phyloP scores from a whole-genome alignment of 495 filamentous ascomycete species.

The Penicillium samsonianum region DNA sequence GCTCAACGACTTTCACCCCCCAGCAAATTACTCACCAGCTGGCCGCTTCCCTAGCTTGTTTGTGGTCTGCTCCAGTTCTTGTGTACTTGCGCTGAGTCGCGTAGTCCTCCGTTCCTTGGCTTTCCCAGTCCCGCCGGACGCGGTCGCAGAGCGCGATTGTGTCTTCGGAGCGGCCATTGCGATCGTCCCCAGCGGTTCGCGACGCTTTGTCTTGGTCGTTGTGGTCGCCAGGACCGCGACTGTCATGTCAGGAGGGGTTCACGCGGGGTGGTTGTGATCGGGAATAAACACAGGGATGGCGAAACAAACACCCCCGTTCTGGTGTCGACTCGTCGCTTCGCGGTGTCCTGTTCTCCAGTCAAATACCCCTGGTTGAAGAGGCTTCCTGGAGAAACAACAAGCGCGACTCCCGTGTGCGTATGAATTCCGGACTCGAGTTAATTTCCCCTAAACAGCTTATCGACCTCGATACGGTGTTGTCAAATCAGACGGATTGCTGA shows the following conservation, averaged over 20 bases:
- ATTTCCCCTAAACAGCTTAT: neutral
- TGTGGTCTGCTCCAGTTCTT: constrained; percentile 33
- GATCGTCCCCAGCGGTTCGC: constrained; percentile 45
- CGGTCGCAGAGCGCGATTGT: constrained; percentile 44
- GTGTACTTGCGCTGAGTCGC: constrained; percentile 45
- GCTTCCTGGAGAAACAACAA: constrained; percentile 8
- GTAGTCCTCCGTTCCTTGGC: constrained; percentile 39
- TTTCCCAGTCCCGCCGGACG: constrained; percentile 30
- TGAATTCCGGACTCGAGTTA: neutral
- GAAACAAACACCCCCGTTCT: neutral
- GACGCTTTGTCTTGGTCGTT: constrained; percentile 46
- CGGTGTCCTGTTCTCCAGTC: neutral
- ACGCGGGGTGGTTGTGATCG: constrained; percentile 15
- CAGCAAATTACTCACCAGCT: constrained; percentile 41
- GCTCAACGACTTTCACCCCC: neutral
- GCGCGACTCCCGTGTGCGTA: neutral
- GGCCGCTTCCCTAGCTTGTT: constrained; percentile 44
- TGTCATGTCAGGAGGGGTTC: constrained; percentile 47
- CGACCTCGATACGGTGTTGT: neutral
- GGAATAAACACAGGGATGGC: constrained; percentile 3
- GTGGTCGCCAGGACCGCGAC: constrained; percentile 44
- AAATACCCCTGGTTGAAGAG: constrained; percentile 7
- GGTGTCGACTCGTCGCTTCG: neutral
- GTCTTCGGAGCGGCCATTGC: constrained; percentile 48
- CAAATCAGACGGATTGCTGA: neutral